Percentiles rank a stretch among this genome's conserved stretches.
These are phyloP conservation scores for Physcomitrellopsis africana DNA, from an alignment of 225 moss, liverwort and hornwort species.

Conservation along the genomic window DNA sequence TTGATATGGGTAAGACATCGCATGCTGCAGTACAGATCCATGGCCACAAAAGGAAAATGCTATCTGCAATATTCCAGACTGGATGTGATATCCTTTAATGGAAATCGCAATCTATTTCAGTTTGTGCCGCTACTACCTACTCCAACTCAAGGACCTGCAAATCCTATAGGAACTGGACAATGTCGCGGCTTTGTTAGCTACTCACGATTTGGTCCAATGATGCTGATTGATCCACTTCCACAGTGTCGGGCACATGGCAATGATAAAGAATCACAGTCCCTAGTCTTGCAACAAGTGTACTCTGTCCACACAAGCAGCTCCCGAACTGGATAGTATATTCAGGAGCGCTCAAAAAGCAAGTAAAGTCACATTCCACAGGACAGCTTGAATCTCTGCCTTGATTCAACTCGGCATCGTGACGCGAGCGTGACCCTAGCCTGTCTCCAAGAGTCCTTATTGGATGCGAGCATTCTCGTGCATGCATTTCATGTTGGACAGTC, in stretches of 20 bases:
- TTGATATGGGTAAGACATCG: constrained; percentile 14
- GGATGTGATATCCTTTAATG: constrained; percentile 15
- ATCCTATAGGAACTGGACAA: constrained; percentile 8
- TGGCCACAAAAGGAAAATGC: neutral
- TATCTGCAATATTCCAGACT: neutral
- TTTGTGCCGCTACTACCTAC: neutral
- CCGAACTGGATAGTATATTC: constrained; percentile 17
- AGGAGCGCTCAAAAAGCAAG: constrained; percentile 32
- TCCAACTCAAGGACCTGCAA: constrained; percentile 26
- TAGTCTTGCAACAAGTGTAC: neutral
- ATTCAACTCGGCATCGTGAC: constrained; percentile 12
- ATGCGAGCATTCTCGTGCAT: constrained; percentile 15
- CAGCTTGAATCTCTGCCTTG: constrained; percentile 24
- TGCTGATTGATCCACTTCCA: no score
- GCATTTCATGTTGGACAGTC: constrained; percentile 18
- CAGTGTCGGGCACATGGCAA: neutral
- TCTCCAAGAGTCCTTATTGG: constrained; percentile 13
- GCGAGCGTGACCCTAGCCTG: constrained; percentile 3
- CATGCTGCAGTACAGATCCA: constrained; percentile 1
- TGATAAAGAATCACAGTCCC: neutral
- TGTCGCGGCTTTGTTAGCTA: neutral
- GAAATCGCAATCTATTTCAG: constrained; percentile 22
- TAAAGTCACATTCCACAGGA: constrained; percentile 22
- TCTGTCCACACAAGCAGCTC: neutral
- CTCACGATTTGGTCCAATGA: constrained; percentile 11